Conservation (phyloP, 108 stramenopile genomes). For the Fragilariopsis cylindrus region DNA sequence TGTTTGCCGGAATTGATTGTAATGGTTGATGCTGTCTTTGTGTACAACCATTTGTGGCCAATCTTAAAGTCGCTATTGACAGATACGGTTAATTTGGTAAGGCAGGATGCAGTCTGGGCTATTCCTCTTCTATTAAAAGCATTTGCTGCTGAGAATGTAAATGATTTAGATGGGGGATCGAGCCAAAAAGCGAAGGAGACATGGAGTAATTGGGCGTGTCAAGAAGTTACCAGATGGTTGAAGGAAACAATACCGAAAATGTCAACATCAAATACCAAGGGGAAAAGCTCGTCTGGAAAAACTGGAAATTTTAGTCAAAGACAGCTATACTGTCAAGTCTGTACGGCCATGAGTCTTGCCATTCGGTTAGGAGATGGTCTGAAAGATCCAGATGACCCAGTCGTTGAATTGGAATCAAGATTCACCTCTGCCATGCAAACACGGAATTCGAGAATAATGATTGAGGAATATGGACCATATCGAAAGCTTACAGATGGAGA, state of each 20-base stretch:
- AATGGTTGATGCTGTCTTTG: conserved; percentile 53
- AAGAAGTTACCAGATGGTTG: conserved; percentile 67
- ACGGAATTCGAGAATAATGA: conserved; percentile 15
- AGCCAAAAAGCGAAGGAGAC: conserved; percentile 23
- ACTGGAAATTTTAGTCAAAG: conserved; percentile 68
- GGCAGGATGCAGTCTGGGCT: conserved; percentile 82
- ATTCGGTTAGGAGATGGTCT: conserved; percentile 62
- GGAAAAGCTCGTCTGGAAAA: conserved; percentile 48
- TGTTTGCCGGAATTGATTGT: conserved; percentile 81
- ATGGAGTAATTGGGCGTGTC: conserved; percentile 35
- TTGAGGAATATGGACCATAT: conserved; percentile 58
- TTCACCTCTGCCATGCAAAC: conserved; percentile 17
- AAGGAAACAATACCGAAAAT: conserved; percentile 62
- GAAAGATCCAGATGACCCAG: conserved; percentile 38
- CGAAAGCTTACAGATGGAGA: conserved; percentile 54
- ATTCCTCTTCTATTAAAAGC: conserved; percentile 64
- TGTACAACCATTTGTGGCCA: conserved; percentile 72
- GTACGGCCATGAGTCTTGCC: conserved; percentile 63
- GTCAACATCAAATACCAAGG: conserved; percentile 29
- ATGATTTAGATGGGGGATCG: conserved; percentile 35
- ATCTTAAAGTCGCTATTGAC: conserved; percentile 67
- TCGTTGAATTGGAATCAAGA: conserved; percentile 30
- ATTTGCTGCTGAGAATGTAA: conserved; percentile 44
- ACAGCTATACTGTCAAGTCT: conserved; percentile 77
- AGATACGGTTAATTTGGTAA: conserved; percentile 76